These are phyloP conservation scores for Starmerella bacillaris DNA, from an alignment of 805 yeast genomes.

Conservation along the genomic window DNA sequence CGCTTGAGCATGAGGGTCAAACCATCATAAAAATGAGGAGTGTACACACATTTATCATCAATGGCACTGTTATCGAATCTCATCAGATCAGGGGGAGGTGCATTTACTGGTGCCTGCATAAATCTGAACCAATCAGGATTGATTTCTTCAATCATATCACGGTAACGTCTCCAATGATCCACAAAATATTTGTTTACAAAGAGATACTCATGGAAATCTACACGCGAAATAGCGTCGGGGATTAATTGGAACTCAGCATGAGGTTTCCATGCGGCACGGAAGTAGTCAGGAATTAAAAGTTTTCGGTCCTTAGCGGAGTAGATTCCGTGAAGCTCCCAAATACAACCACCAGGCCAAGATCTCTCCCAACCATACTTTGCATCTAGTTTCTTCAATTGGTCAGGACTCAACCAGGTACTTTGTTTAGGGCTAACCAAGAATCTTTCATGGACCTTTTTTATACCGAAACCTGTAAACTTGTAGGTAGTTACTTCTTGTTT, in stretches of 20 bases:
- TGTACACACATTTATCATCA: constrained; percentile 29
- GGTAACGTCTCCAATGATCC: constrained; percentile 38
- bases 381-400: constrained; percentile 33
- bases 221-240: constrained; percentile 24
- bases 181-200: constrained; percentile 44
- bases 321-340: constrained; percentile 64
- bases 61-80: constrained; percentile 39
- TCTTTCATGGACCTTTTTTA: constrained; percentile 39
- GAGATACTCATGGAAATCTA: constrained; percentile 18
- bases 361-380: constrained; percentile 54
- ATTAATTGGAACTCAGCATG: constrained; percentile 1
- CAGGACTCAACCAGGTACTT: constrained; percentile 38
- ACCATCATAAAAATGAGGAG: constrained; percentile 92
- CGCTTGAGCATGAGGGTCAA: constrained; percentile 78
- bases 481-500: constrained; percentile 51
- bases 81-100: constrained; percentile 49
- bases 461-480: constrained; percentile 58
- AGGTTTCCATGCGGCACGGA: constrained; percentile 17
- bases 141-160: constrained; percentile 31
- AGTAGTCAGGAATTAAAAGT: constrained; percentile 32
- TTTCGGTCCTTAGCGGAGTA: constrained; percentile 38
- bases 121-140: constrained; percentile 35
- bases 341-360: constrained; percentile 64
- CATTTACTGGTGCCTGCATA: constrained; percentile 67
- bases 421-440: constrained; percentile 49